A percentile compares a stretch with the other conserved stretches of the same genome.
Conservation (phyloP, 169 alveolate genomes). For the Pseudocohnilembus persalinus region DNA sequence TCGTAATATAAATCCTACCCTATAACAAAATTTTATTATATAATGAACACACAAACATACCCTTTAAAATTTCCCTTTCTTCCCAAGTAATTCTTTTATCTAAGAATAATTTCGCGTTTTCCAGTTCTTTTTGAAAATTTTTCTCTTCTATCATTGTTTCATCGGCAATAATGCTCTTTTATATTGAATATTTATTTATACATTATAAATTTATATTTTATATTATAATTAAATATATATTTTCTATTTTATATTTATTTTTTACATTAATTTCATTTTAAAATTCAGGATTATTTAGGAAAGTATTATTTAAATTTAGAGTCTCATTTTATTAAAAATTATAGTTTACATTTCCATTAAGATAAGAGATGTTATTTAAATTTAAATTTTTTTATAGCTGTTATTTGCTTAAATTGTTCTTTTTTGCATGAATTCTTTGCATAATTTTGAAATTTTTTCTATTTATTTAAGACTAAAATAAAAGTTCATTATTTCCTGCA, state of each 20-base stretch:
- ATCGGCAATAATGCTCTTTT: background rate
- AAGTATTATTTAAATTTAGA: no score
- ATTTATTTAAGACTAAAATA: background rate
- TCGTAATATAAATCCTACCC: constrained; percentile 21
- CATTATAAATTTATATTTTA: no score
- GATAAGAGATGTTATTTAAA: background rate
- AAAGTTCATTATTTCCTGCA: background rate
- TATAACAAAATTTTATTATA: background rate
- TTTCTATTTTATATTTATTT: no score
- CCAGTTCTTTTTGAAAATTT: background rate
- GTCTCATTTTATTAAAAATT: no score
- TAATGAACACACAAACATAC: background rate
- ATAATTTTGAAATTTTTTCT: no score
- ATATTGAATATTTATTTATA: no score
- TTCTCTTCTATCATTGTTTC: background rate
- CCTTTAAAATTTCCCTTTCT: background rate
- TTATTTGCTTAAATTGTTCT: background rate
- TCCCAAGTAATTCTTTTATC: background rate
- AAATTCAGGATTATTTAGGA: no score
- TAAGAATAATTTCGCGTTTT: background rate
- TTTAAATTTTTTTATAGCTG: background rate
- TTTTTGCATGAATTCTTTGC: background rate
- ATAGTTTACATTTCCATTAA: no score
- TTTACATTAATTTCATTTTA: background rate
- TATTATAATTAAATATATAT: no score